Conservation (phyloP, 2,329 filamentous ascomycete species). For the Neoascochyta sp. region DNA sequence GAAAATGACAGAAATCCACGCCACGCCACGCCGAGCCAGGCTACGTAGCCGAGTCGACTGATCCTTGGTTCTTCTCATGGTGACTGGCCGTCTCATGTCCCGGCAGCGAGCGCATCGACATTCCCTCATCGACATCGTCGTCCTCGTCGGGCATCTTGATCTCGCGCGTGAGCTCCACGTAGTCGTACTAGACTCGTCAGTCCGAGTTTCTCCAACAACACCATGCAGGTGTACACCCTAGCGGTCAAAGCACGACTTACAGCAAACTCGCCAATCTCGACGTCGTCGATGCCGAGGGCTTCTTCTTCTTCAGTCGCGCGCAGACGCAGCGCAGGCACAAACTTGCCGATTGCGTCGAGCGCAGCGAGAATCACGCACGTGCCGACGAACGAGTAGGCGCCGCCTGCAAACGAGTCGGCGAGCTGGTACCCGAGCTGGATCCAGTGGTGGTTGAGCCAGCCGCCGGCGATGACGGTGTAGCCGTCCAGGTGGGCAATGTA, state of each 20-base stretch:
- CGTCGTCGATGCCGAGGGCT: conserved; percentile 80
- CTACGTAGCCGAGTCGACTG: conserved; percentile 34
- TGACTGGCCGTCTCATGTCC: conserved; percentile 19
- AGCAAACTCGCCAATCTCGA: conserved; percentile 91
- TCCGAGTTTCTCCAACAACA: no score
- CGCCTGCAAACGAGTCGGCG: conserved; percentile 73
- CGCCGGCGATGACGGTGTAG: conserved; percentile 62
- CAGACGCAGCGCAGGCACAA: conserved; percentile 71
- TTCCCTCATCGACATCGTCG: conserved; percentile 41
- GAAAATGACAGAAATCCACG: background rate
- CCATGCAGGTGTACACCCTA: background rate
- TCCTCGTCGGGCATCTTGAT: conserved; percentile 43
- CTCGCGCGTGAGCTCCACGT: conserved; percentile 77
- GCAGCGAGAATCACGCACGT: conserved; percentile 68
- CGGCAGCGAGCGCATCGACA: conserved; percentile 33
- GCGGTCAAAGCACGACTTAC: conserved; percentile 41
- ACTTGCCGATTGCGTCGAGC: conserved; percentile 66
- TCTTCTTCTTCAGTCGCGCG: conserved; percentile 75
- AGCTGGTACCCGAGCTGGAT: conserved; percentile 80
- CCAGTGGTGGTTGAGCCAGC: conserved; percentile 82
- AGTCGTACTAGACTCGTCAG: conserved; percentile 62
- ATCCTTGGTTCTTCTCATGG: conserved; percentile 39
- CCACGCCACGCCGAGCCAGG: conserved; percentile 34
- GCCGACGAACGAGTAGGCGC: conserved; percentile 71
- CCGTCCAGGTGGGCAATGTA: conserved; percentile 82